Percentiles rank a stretch among this genome's conserved stretches.
Conservation (phyloP, 768 basidiomycete species). For the Daedaleopsis nitida region DNA sequence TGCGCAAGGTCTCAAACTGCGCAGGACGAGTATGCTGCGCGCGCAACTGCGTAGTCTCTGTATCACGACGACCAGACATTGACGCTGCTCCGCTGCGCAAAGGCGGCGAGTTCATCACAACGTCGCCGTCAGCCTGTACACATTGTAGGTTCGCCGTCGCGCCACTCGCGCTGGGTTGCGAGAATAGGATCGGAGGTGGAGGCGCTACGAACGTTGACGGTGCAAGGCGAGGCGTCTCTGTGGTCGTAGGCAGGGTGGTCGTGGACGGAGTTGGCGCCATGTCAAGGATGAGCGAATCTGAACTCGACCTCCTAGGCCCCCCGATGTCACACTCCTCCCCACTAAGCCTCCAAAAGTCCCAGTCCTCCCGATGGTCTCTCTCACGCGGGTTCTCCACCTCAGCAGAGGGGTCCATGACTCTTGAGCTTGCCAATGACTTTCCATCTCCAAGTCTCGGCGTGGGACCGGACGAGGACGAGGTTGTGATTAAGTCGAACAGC, state of each 20-base stretch:
- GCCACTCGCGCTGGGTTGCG: background rate
- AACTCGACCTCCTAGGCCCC: background rate
- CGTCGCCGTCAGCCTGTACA: constrained; percentile 3
- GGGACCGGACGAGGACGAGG: background rate
- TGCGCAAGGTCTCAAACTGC: background rate
- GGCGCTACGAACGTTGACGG: constrained; percentile 13
- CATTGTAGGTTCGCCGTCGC: background rate
- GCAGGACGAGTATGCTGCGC: constrained; percentile 8
- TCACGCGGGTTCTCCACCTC: background rate
- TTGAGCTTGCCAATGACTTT: background rate
- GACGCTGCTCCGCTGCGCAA: background rate
- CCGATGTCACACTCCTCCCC: background rate
- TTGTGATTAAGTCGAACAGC: constrained; percentile 21
- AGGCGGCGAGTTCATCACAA: background rate
- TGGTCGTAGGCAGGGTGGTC: background rate
- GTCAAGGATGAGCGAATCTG: background rate
- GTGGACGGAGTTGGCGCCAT: background rate
- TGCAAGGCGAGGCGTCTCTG: constrained; percentile 2
- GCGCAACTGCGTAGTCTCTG: background rate
- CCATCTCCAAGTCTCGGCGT: background rate
- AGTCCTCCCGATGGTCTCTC: background rate
- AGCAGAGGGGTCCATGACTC: background rate
- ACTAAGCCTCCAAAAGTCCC: background rate
- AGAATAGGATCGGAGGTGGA: constrained; percentile 21
- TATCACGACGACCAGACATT: background rate